A percentile compares a stretch with the other conserved stretches of the same genome.
These are phyloP conservation scores for Castanopsis chinensis DNA, from an alignment of 306 rosid genomes.

Conservation along the genomic window DNA sequence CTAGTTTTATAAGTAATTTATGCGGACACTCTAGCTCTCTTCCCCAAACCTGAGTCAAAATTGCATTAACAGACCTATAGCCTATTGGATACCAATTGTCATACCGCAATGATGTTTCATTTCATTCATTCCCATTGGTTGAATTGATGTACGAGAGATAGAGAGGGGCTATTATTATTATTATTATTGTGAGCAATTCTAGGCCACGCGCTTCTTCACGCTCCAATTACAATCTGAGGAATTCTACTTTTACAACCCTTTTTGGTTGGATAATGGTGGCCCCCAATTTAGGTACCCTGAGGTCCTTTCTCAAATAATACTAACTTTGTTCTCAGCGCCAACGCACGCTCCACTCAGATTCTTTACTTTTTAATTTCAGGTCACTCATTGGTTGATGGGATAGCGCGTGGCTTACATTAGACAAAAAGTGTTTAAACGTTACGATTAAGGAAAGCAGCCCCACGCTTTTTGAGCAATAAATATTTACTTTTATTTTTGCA, in stretches of 20 bases:
- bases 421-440: background rate
- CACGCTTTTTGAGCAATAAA: background rate
- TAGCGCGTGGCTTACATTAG: background rate
- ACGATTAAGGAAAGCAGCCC: background rate
- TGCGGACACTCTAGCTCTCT: too few species aligned
- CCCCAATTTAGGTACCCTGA: background rate
- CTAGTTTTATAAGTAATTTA: too few species aligned
- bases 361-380: background rate
- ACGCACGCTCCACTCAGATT: background rate
- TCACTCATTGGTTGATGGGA: background rate
- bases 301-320: background rate
- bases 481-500: background rate
- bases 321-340: background rate
- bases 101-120: too few species aligned
- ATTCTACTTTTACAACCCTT: background rate
- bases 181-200: background rate
- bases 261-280: background rate
- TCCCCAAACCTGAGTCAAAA: too few species aligned
- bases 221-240: background rate
- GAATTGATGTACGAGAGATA: too few species aligned
- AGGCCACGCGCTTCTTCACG: constrained; percentile 2
- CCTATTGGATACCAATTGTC: too few species aligned
- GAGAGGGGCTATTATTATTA: too few species aligned
- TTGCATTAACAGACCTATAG: too few species aligned
- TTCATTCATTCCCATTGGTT: background rate